A percentile compares a stretch with the other conserved stretches of the same genome.
These are phyloP conservation scores for Russula griseocarnosa DNA, from an alignment of 768 basidiomycete species.

Conservation along the genomic window DNA sequence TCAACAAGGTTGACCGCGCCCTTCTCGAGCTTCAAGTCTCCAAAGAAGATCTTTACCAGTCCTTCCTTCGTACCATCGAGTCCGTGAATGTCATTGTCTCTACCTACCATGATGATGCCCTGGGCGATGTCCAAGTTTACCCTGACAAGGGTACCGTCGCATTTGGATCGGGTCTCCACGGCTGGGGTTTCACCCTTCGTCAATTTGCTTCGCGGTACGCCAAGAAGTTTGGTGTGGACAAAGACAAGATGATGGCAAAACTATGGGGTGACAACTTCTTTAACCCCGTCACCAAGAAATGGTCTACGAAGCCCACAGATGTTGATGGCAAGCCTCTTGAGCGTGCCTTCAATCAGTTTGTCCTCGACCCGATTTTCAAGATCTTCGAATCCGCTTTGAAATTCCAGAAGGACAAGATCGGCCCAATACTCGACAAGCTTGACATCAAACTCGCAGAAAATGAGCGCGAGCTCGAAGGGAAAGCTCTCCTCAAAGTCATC, in stretches of 20 bases:
- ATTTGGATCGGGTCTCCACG: slow-evolving; percentile 98
- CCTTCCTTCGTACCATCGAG: slow-evolving; percentile 96
- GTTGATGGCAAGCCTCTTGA: slow-evolving; percentile 89
- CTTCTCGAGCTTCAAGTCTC: slow-evolving; percentile 95
- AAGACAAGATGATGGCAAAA: slow-evolving; percentile 96
- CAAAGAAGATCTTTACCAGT: slow-evolving; percentile 97
- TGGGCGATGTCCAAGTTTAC: slow-evolving; percentile 98
- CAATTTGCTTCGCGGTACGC: slow-evolving; percentile 93
- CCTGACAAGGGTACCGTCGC: slow-evolving; percentile 98
- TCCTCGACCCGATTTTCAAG: slow-evolving; percentile 98
- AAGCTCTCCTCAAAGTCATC: slow-evolving; percentile 91
- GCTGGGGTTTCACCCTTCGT: slow-evolving; percentile 98
- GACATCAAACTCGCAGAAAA: slow-evolving; percentile 84
- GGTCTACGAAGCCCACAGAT: slow-evolving; percentile 74
- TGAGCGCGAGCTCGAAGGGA: slow-evolving; percentile 92
- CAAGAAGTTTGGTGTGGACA: slow-evolving; percentile 99
- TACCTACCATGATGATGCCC: slow-evolving; percentile 88
- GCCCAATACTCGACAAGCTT: slow-evolving; percentile 89
- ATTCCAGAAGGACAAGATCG: slow-evolving; percentile 91
- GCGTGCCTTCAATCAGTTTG: slow-evolving; percentile 97
- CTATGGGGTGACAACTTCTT: slow-evolving; percentile 99
- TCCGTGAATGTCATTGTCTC: slow-evolving; percentile 98
- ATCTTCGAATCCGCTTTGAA: slow-evolving; percentile 99
- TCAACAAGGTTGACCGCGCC: slow-evolving; percentile 99
- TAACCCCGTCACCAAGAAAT: slow-evolving; percentile 95